phyloP scores from a whole-genome alignment of 1,139 yeast genomes.

The Blastobotrys elegans region DNA sequence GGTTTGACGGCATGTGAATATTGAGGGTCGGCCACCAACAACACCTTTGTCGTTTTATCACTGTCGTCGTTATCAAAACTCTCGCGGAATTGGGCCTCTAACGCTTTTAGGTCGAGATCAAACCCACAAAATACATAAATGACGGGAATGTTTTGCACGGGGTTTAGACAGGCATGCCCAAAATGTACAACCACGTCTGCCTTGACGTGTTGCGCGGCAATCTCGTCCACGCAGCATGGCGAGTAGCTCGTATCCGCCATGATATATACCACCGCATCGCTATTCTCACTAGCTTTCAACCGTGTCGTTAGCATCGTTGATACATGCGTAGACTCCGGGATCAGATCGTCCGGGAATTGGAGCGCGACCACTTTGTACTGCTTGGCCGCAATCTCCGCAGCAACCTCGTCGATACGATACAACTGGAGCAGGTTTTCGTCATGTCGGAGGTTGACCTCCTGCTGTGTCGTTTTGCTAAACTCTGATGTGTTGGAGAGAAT shows the following conservation, averaged over 20 bases:
- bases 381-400: slow-evolving; percentile 26
- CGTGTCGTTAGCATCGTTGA: slow-evolving; percentile 43
- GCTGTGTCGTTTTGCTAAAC: slow-evolving; percentile 44
- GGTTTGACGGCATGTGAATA: slow-evolving; percentile 15
- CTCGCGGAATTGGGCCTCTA: slow-evolving; percentile 24
- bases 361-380: slow-evolving; percentile 54
- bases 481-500: slow-evolving; percentile 58
- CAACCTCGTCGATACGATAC: slow-evolving; percentile 28
- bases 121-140: slow-evolving; percentile 64
- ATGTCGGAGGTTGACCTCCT: neutral
- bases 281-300: slow-evolving; percentile 7
- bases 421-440: slow-evolving; percentile 2
- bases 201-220: slow-evolving; percentile 88
- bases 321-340: slow-evolving; percentile 73
- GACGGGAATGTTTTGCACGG: slow-evolving; percentile 61
- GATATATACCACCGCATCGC: slow-evolving; percentile 28
- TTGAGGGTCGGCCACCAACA: slow-evolving; percentile 33
- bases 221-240: slow-evolving; percentile 94
- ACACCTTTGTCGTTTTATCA: slow-evolving; percentile 17
- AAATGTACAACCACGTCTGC: slow-evolving; percentile 87
- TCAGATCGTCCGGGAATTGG: slow-evolving; percentile 82
- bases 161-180: slow-evolving; percentile 91
- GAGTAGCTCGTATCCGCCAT: slow-evolving; percentile 95
- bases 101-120: slow-evolving; percentile 17
- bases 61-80: slow-evolving; percentile 4